A percentile compares a stretch with the other conserved stretches of the same genome.
Conservation (phyloP, 2,329 filamentous ascomycete species). For the Cladosporium sp. region DNA sequence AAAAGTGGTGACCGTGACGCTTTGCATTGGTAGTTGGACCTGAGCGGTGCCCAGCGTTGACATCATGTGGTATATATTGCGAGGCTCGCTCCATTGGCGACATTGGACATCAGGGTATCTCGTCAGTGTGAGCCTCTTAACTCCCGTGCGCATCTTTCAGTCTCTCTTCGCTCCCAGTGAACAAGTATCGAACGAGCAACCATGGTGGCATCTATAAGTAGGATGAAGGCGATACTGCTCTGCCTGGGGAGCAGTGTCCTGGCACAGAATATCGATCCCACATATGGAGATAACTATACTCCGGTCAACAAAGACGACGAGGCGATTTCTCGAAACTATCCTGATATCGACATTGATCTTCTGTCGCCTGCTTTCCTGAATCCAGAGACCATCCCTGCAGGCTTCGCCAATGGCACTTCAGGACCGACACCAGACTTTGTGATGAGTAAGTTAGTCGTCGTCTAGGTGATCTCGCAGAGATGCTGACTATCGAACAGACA, state of each 20-base stretch:
- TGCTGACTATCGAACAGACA: conserved; percentile 21
- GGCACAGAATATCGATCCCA: conserved; percentile 10
- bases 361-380: conserved; percentile 38
- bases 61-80: conserved; percentile 9
- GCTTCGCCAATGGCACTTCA: conserved; percentile 37
- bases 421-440: conserved; percentile 37
- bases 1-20: background rate
- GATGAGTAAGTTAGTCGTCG: conserved; percentile 19
- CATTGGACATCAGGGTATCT: background rate
- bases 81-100: background rate
- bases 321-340: conserved; percentile 37
- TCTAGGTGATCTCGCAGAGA: too few species aligned
- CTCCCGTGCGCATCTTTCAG: background rate
- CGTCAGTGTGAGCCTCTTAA: background rate
- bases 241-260: conserved; percentile 17
- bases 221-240: conserved; percentile 7
- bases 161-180: background rate
- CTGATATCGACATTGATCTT: conserved; percentile 37
- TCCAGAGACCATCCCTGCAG: conserved; percentile 34
- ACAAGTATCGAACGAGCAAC: background rate
- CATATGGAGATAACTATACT: conserved; percentile 15
- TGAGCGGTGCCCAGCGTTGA: background rate
- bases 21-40: background rate
- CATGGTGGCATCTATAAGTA: background rate
- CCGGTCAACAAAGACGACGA: conserved; percentile 11